phyloP scores from a whole-genome alignment of 768 basidiomycete species.

The Hysterangium stoloniferum region DNA sequence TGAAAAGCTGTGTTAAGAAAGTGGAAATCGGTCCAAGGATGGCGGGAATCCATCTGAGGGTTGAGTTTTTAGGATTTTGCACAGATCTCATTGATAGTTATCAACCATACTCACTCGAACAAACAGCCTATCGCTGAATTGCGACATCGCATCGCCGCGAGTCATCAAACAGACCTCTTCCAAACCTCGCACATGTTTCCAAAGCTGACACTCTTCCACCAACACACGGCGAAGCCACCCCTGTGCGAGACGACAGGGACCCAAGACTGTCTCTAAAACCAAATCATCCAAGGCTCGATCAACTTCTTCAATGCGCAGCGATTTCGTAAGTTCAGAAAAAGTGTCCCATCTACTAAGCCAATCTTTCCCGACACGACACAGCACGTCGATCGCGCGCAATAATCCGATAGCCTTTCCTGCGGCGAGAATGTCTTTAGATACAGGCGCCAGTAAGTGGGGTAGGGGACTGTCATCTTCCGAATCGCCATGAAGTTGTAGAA shows the following conservation, averaged over 20 bases:
- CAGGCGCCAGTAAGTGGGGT: conserved; percentile 51
- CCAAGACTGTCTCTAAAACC: conserved; percentile 45
- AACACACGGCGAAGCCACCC: conserved; percentile 48
- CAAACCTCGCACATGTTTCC: conserved; percentile 48
- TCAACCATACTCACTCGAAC: conserved; percentile 49
- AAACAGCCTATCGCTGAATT: conserved; percentile 69
- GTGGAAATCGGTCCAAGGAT: conserved; percentile 74
- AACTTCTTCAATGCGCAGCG: conserved; percentile 49
- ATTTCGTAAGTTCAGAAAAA: conserved; percentile 35
- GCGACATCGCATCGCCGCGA: conserved; percentile 67
- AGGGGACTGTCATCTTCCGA: not conserved
- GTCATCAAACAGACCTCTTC: conserved; percentile 72
- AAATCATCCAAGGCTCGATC: conserved; percentile 30
- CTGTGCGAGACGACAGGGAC: conserved; percentile 46
- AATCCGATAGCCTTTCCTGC: conserved; percentile 76
- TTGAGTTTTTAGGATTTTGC: not conserved
- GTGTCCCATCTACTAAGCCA: conserved; percentile 15
- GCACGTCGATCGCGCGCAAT: conserved; percentile 47
- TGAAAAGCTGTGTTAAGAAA: conserved; percentile 72
- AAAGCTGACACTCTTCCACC: conserved; percentile 51
- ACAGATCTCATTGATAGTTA: not conserved
- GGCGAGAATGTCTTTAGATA: conserved; percentile 50
- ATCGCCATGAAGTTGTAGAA: not conserved
- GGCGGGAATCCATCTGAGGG: conserved; percentile 62
- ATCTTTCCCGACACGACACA: not conserved